Percentiles rank a stretch among this genome's conserved stretches.
Conservation (phyloP, 2,329 filamentous ascomycete genomes). For the Pseudogymnoascus sp. region DNA sequence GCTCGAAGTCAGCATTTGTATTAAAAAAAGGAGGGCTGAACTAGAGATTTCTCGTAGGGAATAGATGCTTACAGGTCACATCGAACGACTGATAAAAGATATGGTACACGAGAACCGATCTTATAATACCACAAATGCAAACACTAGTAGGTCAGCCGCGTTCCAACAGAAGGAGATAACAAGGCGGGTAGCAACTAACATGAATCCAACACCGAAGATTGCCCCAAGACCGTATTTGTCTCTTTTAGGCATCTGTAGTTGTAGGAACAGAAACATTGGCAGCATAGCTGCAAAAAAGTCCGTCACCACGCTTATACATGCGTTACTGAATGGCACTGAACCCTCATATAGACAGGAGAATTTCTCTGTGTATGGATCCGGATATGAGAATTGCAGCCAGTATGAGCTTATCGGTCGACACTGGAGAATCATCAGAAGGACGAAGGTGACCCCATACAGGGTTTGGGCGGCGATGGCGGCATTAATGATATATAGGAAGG, state of each 20-base stretch:
- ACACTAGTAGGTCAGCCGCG: neutral
- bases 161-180: neutral
- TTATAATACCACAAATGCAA: neutral
- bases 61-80: slow-evolving; percentile 3
- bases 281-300: slow-evolving; percentile 3
- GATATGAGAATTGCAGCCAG: slow-evolving; percentile 8
- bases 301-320: neutral
- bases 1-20: neutral
- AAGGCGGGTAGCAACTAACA: neutral
- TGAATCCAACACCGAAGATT: slow-evolving; percentile 6
- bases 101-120: neutral
- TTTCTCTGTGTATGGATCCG: neutral
- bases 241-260: slow-evolving; percentile 4
- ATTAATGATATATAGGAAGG: neutral
- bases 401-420: neutral
- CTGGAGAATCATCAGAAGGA: neutral
- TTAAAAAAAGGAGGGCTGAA: neutral
- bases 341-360: neutral
- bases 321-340: neutral
- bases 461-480: neutral
- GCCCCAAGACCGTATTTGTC: slow-evolving; percentile 9
- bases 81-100: neutral
- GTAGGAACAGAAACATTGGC: slow-evolving; percentile 1
- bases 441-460: neutral
- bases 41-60: neutral